phyloP scores from a whole-genome alignment of 2,329 filamentous ascomycete genomes.

The Onygenales sp. region DNA sequence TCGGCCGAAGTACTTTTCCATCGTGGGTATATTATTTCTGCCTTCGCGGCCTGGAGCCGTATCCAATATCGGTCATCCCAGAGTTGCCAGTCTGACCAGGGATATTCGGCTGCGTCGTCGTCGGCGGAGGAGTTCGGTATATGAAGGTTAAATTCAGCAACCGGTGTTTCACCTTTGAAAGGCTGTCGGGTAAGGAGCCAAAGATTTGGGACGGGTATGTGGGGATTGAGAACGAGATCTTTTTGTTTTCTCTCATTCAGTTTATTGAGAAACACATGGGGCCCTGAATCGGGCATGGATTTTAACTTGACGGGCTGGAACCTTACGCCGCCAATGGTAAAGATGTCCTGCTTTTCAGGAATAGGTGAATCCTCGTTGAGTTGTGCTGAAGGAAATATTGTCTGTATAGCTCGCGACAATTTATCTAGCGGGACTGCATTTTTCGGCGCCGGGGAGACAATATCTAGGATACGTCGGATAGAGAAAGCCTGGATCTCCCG shows the following conservation, averaged over 20 bases:
- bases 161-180: slow-evolving; percentile 18
- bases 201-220: slow-evolving; percentile 12
- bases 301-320: slow-evolving; percentile 28
- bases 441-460: slow-evolving; percentile 38
- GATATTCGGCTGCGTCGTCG: slow-evolving; percentile 3
- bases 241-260: slow-evolving; percentile 1
- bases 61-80: slow-evolving; percentile 52
- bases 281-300: neutral
- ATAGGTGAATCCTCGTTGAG: neutral
- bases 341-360: slow-evolving; percentile 32
- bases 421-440: slow-evolving; percentile 34
- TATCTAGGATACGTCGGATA: slow-evolving; percentile 38
- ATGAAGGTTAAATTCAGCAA: slow-evolving; percentile 14
- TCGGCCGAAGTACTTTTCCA: neutral
- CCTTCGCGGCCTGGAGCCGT: slow-evolving; percentile 27
- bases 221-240: neutral
- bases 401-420: slow-evolving; percentile 8
- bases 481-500: slow-evolving; percentile 31
- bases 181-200: slow-evolving; percentile 32
- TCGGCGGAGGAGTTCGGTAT: slow-evolving; percentile 9
- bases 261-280: neutral
- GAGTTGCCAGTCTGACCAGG: slow-evolving; percentile 33
- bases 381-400: neutral
- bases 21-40: neutral
- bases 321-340: slow-evolving; percentile 41